Evolutionary conservation across 2,329 filamentous ascomycete species (phyloP).

Genomic region (Talaromyces sp.): DNA sequence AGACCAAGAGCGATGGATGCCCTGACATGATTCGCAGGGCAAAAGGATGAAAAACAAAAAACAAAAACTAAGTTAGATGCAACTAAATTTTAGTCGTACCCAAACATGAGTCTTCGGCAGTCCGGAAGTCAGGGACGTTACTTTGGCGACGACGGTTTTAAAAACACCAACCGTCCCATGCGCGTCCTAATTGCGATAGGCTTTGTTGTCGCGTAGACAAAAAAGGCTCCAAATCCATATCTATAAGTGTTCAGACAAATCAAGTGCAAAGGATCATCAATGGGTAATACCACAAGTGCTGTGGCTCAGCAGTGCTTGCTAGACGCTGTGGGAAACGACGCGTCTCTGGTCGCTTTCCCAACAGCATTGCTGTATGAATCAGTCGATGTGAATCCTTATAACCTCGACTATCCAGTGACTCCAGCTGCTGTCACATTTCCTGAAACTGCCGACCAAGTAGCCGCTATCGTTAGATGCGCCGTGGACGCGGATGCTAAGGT

Average conservation of each 20-base stretch:
- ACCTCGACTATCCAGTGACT: conserved; percentile 29
- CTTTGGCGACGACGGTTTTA: background rate
- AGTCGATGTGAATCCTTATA: conserved; percentile 27
- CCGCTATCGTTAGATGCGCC: conserved; percentile 48
- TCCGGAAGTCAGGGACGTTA: background rate
- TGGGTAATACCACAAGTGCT: conserved; percentile 17
- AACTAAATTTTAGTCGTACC: background rate
- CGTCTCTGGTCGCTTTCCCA: conserved; percentile 16
- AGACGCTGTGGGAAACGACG: conserved; percentile 17
- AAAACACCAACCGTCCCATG: background rate
- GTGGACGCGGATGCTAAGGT: conserved; percentile 44
- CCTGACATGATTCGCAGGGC: background rate
- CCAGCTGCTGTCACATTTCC: conserved; percentile 36
- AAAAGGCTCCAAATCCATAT: background rate
- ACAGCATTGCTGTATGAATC: conserved; percentile 16
- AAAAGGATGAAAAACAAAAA: no score
- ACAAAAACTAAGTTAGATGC: background rate
- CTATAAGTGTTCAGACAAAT: background rate
- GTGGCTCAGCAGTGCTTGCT: conserved; percentile 17
- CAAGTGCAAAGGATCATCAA: background rate
- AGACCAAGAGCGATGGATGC: no score
- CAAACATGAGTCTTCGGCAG: background rate
- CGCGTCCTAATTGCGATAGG: background rate
- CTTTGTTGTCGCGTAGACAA: background rate
- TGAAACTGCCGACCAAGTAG: conserved; percentile 39